Percentiles rank a stretch among this genome's conserved stretches.
Evolutionary conservation across 306 rosid genomes (phyloP).

Genomic region (Crotalaria pallida): DNA sequence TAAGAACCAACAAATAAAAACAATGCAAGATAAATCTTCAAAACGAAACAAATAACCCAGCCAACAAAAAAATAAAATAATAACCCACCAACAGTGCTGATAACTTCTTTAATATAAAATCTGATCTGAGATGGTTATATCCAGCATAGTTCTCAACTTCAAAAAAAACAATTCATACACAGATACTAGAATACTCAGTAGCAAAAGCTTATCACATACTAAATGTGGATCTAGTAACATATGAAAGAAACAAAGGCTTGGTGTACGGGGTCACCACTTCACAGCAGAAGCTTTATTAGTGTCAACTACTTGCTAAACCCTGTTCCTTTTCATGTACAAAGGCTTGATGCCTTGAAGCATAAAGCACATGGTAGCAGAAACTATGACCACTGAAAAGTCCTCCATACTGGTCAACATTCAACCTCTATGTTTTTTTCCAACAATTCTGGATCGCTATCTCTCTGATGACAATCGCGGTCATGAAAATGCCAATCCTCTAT

Average conservation of each 20-base stretch:
- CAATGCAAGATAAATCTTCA: neutral
- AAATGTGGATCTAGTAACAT: neutral
- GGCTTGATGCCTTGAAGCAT: neutral
- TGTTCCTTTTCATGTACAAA: neutral
- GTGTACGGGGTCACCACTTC: neutral
- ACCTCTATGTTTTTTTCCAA: no score
- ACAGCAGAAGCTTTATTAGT: neutral
- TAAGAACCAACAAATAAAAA: neutral
- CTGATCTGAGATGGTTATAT: neutral
- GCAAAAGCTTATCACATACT: neutral
- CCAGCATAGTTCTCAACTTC: constrained; percentile 16
- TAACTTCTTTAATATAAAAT: constrained; percentile 4
- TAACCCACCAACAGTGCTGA: neutral
- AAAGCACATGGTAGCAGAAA: neutral
- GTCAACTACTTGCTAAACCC: constrained; percentile 4
- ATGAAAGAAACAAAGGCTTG: neutral
- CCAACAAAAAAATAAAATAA: no score
- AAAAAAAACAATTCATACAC: neutral
- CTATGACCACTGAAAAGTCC: neutral
- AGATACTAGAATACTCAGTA: neutral
- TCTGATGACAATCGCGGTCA: no score
- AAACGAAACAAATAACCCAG: constrained; percentile 1
- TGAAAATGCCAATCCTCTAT: no score
- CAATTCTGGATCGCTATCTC: no score
- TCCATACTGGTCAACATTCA: neutral